Evolutionary conservation across 331 rosid genomes (phyloP).

Genomic region (Saraca asoca): DNA sequence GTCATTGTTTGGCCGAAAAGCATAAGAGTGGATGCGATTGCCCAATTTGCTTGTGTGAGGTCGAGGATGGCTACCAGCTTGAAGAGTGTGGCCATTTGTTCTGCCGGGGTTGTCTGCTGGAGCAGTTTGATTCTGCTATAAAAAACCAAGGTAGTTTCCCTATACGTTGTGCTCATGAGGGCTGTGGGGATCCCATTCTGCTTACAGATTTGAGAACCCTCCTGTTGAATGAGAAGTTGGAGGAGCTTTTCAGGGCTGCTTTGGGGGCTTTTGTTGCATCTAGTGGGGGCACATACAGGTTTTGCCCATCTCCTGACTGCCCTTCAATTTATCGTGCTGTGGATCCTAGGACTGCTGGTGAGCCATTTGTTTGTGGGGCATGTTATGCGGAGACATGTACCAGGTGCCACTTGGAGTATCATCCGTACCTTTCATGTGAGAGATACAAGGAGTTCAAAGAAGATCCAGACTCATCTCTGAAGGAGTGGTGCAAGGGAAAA

Average conservation of each 20-base stretch:
- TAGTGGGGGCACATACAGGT: slow-evolving; percentile 64
- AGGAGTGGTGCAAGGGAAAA: slow-evolving; percentile 78
- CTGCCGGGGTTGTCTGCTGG: slow-evolving; percentile 71
- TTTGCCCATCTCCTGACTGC: slow-evolving; percentile 96
- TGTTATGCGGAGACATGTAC: slow-evolving; percentile 87
- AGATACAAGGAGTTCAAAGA: slow-evolving; percentile 65
- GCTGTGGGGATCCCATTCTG: slow-evolving; percentile 57
- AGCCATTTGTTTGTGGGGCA: slow-evolving; percentile 75
- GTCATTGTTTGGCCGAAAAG: slow-evolving; percentile 45
- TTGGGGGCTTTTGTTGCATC: slow-evolving; percentile 69
- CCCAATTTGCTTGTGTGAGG: slow-evolving; percentile 86
- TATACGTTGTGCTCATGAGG: slow-evolving; percentile 54
- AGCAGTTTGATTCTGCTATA: slow-evolving; percentile 83
- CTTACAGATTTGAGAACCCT: slow-evolving; percentile 64
- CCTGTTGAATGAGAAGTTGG: slow-evolving; percentile 62
- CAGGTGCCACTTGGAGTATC: slow-evolving; percentile 83
- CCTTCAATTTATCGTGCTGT: slow-evolving; percentile 80
- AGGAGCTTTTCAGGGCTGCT: slow-evolving; percentile 89
- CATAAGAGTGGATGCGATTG: slow-evolving; percentile 51
- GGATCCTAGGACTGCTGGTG: slow-evolving; percentile 45
- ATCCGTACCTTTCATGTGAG: slow-evolving; percentile 77
- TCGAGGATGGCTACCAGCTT: slow-evolving; percentile 75
- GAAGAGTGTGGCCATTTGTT: slow-evolving; percentile 75
- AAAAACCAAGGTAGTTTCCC: slow-evolving; percentile 80
- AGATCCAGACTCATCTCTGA: slow-evolving; percentile 80